Conservation (phyloP, 192 early-diverging fungal species). For the Phycomyces nitens region DNA sequence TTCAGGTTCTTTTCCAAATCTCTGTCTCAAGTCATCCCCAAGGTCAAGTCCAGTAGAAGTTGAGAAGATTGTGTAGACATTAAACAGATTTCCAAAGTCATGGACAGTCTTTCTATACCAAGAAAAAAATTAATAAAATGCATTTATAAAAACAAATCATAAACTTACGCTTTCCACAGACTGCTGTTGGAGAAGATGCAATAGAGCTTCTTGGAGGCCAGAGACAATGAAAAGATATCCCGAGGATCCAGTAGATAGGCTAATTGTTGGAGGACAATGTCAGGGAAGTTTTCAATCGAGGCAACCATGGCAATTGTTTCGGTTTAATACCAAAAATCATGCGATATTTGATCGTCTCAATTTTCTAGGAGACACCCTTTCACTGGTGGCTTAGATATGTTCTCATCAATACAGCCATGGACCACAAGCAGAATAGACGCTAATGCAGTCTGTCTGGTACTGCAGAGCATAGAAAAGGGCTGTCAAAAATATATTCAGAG, state of each 20-base stretch:
- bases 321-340: too few relatives aligned
- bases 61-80: conserved; percentile 43
- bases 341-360: too few relatives aligned
- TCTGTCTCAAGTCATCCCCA: conserved; percentile 22
- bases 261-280: conserved; percentile 11
- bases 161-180: conserved; percentile 14
- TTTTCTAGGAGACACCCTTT: too few relatives aligned
- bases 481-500: too few relatives aligned
- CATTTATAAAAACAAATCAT: not conserved
- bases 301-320: conserved; percentile 2
- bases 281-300: conserved; percentile 10
- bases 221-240: conserved; percentile 7
- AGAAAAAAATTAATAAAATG: not conserved
- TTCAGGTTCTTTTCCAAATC: conserved; percentile 35
- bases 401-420: too few relatives aligned
- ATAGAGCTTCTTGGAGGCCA: conserved; percentile 10
- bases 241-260: conserved; percentile 11
- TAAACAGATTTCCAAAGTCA: conserved; percentile 53
- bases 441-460: too few relatives aligned
- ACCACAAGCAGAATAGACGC: too few relatives aligned
- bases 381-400: too few relatives aligned
- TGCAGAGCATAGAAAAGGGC: too few relatives aligned
- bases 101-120: conserved; percentile 44
- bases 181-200: conserved; percentile 1
- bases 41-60: conserved; percentile 44